phyloP scores from a whole-genome alignment of 2,329 filamentous ascomycete genomes.

The Claviceps sp. region DNA sequence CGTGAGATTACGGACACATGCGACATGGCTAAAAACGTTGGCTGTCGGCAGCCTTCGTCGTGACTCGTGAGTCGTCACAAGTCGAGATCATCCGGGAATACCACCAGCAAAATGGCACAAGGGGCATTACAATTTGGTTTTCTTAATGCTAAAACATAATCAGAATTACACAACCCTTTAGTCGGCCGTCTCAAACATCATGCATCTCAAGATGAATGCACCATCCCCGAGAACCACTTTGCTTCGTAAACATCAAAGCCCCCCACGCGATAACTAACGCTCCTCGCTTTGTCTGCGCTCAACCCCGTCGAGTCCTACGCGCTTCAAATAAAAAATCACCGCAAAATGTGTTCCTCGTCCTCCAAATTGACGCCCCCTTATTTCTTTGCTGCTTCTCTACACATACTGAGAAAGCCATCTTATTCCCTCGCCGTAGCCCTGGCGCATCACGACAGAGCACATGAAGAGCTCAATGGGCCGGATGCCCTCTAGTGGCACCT shows the following conservation, averaged over 20 bases:
- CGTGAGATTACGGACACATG: too few relatives aligned
- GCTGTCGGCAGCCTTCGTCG: background rate
- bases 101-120: background rate
- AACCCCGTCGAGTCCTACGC: background rate
- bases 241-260: slow-evolving; percentile 2
- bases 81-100: too few relatives aligned
- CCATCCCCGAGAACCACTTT: slow-evolving; percentile 15
- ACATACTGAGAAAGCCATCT: slow-evolving; percentile 90
- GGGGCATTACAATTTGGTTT: background rate
- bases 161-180: slow-evolving; percentile 19
- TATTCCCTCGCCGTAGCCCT: slow-evolving; percentile 86
- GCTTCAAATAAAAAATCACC: background rate
- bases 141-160: slow-evolving; percentile 4
- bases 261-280: background rate
- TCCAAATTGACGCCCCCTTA: background rate
- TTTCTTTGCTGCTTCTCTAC: slow-evolving; percentile 29
- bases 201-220: slow-evolving; percentile 17
- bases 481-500: slow-evolving; percentile 83
- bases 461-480: slow-evolving; percentile 95
- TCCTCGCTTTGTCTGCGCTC: background rate
- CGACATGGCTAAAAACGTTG: background rate
- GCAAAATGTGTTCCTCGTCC: background rate
- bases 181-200: slow-evolving; percentile 16
- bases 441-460: slow-evolving; percentile 97
- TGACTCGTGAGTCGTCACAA: background rate